Base-by-base conservation (phyloP, 2,329 filamentous ascomycete genomes). In the Westerdykella aurantiaca region DNA sequence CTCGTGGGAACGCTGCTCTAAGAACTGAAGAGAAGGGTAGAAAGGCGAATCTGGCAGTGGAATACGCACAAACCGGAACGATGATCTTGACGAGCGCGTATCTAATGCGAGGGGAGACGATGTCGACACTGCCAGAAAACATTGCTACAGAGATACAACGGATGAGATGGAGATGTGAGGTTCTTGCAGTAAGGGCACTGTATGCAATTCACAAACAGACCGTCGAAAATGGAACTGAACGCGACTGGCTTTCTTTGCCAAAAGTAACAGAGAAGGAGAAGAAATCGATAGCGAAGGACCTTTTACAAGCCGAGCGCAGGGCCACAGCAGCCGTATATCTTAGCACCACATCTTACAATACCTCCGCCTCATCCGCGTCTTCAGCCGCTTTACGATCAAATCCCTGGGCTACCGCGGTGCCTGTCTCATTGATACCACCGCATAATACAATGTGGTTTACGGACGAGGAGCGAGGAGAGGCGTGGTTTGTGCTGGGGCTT, bases 401-500 rank as follows among this genome's bases (percentile, higher is more conserved):
- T 52, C 52, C 13, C 52, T 66, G 0, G 60, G 62, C 1, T 48
- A 29, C 57, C 1, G 62, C 63, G 23, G 18, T 21, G 4, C 18
- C 18, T 21, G 18, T 21, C 18, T 21, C 18, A 21, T 52, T 60
- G 1, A 62, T 66, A 17, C 63, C 63, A 6, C 56, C 57, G 0
- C 66, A 67, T 22, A 58, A 47, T 45, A 1, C 43, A 42, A 0
- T 66, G 18, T 21, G 57, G 54, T 67, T 65, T 35, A 50, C 49
- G 0, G 60, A 63, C 11, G 39, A 23, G 0, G 62, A 66, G 48
- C 42, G 49, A 12, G 62, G 55, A 3, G 49, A 56, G 40, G 52
- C 55, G 3, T 67, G 63, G 62, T 62, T 55, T 42, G 56, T 42
- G 17, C 43, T 55, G 0, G 63, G 61, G 1, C 48, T 52, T n/a